phyloP scores from a whole-genome alignment of 352 stramenopile species.

The Lagenidium sp. region DNA sequence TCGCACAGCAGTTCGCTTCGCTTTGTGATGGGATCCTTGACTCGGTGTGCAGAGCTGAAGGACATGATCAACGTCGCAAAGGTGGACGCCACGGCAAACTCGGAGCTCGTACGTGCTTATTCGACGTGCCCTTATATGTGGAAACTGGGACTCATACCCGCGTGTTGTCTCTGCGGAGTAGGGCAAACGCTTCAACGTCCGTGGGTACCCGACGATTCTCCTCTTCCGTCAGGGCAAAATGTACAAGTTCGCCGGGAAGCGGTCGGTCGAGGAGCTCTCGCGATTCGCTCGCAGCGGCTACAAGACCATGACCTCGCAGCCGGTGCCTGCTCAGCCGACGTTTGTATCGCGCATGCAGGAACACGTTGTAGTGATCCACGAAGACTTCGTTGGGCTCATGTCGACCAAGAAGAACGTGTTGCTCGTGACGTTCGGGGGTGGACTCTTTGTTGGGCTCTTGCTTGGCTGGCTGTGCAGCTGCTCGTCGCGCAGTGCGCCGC shows the following conservation, averaged over 20 bases:
- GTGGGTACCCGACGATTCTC: slow-evolving; percentile 68
- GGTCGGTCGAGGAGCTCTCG: slow-evolving; percentile 45
- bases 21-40: no score
- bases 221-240: slow-evolving; percentile 69
- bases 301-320: slow-evolving; percentile 29
- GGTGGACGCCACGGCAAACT: slow-evolving; percentile 79
- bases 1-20: no score
- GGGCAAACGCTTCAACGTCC: slow-evolving; percentile 79
- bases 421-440: slow-evolving; percentile 60
- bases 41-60: slow-evolving; percentile 73
- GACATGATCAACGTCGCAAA: slow-evolving; percentile 87
- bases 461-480: slow-evolving; percentile 65
- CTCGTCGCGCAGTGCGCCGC: slow-evolving; percentile 38
- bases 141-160: no score
- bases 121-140: no score
- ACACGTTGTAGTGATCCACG: slow-evolving; percentile 38
- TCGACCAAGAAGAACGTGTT: slow-evolving; percentile 80
- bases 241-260: slow-evolving; percentile 65
- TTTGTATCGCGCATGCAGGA: slow-evolving; percentile 26
- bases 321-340: slow-evolving; percentile 21
- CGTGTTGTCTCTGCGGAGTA: slow-evolving; percentile 1
- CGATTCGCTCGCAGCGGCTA: slow-evolving; percentile 53
- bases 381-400: slow-evolving; percentile 59
- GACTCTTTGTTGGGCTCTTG: slow-evolving; percentile 50
- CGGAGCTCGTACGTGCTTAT: slow-evolving; percentile 30